Percentiles rank a stretch among this genome's conserved stretches.
Conservation (phyloP, 139 green algal genomes). For the Auxenochlorella pyrenoidosa region DNA sequence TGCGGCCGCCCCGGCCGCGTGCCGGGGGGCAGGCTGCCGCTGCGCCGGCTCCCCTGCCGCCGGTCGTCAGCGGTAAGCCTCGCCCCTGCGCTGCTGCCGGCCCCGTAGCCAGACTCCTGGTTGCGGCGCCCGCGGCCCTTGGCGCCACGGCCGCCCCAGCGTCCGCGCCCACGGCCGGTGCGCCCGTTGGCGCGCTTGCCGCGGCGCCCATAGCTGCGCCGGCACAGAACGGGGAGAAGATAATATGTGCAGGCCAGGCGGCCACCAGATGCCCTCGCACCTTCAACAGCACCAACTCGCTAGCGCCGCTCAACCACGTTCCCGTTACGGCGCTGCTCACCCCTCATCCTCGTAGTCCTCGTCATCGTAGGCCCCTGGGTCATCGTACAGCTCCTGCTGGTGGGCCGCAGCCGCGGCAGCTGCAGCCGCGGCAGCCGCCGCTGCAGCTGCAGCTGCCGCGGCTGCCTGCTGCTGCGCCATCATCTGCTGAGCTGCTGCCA, state of each 20-base stretch:
- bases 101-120: not conserved
- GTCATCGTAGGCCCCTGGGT: constrained; percentile 45
- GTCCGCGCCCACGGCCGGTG: not conserved
- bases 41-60: constrained; percentile 1
- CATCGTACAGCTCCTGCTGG: constrained; percentile 25
- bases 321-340: too few species aligned
- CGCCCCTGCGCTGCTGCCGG: not conserved
- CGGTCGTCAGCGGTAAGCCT: not conserved
- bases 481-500: constrained; percentile 22
- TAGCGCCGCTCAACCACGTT: too few species aligned
- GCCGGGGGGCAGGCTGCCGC: not conserved
- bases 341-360: constrained; percentile 55
- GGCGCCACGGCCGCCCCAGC: constrained; percentile 22
- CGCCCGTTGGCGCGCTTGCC: constrained; percentile 33
- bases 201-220: constrained; percentile 24
- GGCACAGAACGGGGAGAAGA: not conserved
- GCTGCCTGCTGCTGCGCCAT: constrained; percentile 21
- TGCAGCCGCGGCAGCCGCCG: not conserved
- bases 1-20: constrained; percentile 30
- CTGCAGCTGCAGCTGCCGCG: not conserved
- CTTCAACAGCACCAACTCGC: too few species aligned
- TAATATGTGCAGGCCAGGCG: not conserved
- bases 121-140: constrained; percentile 13
- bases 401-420: constrained; percentile 9
- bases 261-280: not conserved